Percentiles rank a stretch among this genome's conserved stretches.
Evolutionary conservation across 2,329 filamentous ascomycete species (phyloP).

Genomic region (Lecanicillium sp.): DNA sequence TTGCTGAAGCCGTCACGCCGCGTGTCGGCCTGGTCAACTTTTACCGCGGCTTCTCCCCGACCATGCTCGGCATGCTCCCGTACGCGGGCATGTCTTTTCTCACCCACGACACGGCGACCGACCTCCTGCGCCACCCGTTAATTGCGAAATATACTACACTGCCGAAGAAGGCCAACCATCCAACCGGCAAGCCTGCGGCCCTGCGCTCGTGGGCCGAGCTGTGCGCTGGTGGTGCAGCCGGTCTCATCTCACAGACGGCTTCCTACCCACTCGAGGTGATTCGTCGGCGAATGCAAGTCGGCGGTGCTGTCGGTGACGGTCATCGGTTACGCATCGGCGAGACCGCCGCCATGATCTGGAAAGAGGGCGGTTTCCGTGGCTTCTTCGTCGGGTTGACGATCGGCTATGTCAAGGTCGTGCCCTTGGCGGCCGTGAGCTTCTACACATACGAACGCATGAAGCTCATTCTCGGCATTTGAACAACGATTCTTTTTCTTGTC

Average conservation of each 20-base stretch:
- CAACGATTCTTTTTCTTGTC: not conserved
- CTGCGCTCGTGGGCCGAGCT: slow-evolving; percentile 85
- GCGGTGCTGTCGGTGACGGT: slow-evolving; percentile 88
- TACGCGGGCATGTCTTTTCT: slow-evolving; percentile 96
- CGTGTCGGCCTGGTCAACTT: slow-evolving; percentile 77
- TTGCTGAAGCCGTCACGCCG: slow-evolving; percentile 44
- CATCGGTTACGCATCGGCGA: slow-evolving; percentile 71
- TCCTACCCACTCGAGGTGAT: slow-evolving; percentile 95
- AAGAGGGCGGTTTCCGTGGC: slow-evolving; percentile 69
- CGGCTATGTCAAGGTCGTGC: slow-evolving; percentile 90
- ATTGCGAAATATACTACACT: slow-evolving; percentile 71
- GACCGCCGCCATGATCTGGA: slow-evolving; percentile 67
- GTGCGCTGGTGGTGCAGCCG: slow-evolving; percentile 75
- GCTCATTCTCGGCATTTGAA: slow-evolving; percentile 57
- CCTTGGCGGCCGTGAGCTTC: slow-evolving; percentile 71
- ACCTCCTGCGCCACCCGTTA: slow-evolving; percentile 65
- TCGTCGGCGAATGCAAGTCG: slow-evolving; percentile 89
- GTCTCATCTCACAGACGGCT: slow-evolving; percentile 81
- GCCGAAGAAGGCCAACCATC: slow-evolving; percentile 49
- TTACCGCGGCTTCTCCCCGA: slow-evolving; percentile 88
- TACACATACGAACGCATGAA: slow-evolving; percentile 62
- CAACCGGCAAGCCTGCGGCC: slow-evolving; percentile 58
- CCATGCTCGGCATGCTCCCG: slow-evolving; percentile 88
- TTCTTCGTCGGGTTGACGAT: slow-evolving; percentile 94
- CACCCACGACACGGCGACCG: slow-evolving; percentile 85